Evolutionary conservation across 208 protist genomes (phyloP).

Genomic region (Vickermania ingenoplastis): DNA sequence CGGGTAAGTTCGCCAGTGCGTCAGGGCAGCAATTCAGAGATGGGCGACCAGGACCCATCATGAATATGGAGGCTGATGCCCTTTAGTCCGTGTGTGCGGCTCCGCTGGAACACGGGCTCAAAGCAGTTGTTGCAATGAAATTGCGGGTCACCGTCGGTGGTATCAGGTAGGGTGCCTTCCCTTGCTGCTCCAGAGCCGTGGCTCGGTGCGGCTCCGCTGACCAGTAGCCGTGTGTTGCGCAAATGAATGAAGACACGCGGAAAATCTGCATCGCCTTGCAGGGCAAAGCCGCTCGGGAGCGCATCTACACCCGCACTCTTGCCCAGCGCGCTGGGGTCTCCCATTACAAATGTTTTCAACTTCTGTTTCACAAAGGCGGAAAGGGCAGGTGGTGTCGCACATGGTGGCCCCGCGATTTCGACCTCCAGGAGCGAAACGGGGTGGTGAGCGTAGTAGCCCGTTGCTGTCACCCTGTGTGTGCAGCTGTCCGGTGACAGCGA

Average conservation of each 20-base stretch:
- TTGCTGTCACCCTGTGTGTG: conserved; percentile 58
- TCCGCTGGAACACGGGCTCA: conserved; percentile 43
- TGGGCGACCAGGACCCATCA: conserved; percentile 78
- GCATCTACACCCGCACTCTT: conserved; percentile 1
- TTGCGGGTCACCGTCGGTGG: conserved; percentile 9
- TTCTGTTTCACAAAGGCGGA: conserved; percentile 40
- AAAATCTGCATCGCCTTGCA: conserved; percentile 80
- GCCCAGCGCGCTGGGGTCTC: conserved; percentile 47
- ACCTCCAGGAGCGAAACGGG: conserved; percentile 66
- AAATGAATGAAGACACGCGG: conserved; percentile 79
- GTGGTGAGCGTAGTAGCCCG: conserved; percentile 75
- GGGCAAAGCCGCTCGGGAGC: neutral
- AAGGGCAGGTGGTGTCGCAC: conserved; percentile 37
- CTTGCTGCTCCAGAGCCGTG: neutral
- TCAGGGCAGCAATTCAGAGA: conserved; percentile 47
- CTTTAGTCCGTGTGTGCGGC: conserved; percentile 35
- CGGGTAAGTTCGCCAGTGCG: too few relatives aligned
- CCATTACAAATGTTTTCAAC: conserved; percentile 55
- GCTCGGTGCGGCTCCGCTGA: neutral
- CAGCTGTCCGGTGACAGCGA: too few relatives aligned
- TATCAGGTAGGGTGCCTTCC: neutral
- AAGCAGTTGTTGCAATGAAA: conserved; percentile 84
- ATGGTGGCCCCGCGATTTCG: conserved; percentile 41
- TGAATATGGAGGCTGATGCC: conserved; percentile 40
- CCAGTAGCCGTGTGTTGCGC: conserved; percentile 48